phyloP scores from a whole-genome alignment of 495 filamentous ascomycete genomes.

The Xylaria cubensis region DNA sequence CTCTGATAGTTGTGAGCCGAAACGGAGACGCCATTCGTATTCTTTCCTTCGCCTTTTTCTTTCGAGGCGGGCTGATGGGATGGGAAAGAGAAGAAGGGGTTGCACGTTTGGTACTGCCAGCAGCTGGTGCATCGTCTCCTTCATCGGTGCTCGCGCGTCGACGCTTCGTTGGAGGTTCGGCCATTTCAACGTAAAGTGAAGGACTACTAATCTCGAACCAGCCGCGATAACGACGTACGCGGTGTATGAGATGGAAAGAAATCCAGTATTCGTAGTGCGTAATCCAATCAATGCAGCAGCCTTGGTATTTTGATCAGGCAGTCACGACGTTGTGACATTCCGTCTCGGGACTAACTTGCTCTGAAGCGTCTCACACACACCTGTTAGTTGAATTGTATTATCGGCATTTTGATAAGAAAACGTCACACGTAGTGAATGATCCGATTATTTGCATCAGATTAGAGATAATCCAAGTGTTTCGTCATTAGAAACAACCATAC shows the following conservation, averaged over 20 bases:
- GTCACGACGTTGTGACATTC: neutral
- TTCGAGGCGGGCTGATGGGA: conserved; percentile 51
- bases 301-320: neutral
- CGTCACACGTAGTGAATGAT: neutral
- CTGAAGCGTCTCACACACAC: neutral
- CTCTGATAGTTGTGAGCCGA: conserved; percentile 73
- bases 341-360: neutral
- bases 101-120: neutral
- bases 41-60: conserved; percentile 37
- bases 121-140: conserved; percentile 9
- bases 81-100: conserved; percentile 41
- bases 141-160: conserved; percentile 26
- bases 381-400: neutral
- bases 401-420: neutral
- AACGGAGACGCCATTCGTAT: conserved; percentile 65
- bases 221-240: too few relatives aligned
- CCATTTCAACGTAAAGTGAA: conserved; percentile 21
- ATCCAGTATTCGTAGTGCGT: neutral
- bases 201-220: too few relatives aligned
- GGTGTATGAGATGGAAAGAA: neutral
- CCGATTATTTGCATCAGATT: neutral
- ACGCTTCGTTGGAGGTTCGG: conserved; percentile 36
- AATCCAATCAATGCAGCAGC: neutral
- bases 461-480: neutral
- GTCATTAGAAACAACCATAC: neutral